Conservation (phyloP, 2,329 filamentous ascomycete species). For the Claviceps purpurea region DNA sequence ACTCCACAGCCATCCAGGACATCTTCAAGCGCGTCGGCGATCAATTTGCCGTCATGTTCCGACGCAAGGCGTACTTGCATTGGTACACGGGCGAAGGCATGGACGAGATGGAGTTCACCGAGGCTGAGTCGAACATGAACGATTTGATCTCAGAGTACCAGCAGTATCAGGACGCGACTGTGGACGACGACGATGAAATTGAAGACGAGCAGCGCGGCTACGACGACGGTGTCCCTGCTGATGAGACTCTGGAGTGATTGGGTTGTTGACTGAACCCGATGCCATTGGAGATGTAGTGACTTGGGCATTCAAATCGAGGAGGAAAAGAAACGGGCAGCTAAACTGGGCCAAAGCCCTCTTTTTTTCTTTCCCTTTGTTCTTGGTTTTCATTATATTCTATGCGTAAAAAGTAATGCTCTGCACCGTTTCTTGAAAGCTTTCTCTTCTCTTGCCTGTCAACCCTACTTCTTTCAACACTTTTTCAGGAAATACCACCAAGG, state of each 20-base stretch:
- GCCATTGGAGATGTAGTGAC: not conserved
- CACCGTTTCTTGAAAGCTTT: not conserved
- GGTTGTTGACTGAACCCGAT: not conserved
- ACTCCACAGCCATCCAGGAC: slow-evolving; percentile 99
- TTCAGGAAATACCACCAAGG: not conserved
- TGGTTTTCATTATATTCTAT: not conserved
- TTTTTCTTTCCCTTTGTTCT: not conserved
- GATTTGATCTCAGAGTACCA: slow-evolving; percentile 98
- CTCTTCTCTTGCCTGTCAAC: not conserved
- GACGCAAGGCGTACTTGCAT: slow-evolving; percentile 99
- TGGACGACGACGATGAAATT: slow-evolving; percentile 93
- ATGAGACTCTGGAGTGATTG: slow-evolving; percentile 24
- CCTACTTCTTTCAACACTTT: not conserved
- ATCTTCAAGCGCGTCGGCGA: slow-evolving; percentile 99
- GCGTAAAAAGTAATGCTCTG: not conserved
- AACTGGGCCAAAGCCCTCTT: not conserved
- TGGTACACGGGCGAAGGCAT: slow-evolving; percentile 99
- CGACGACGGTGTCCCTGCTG: slow-evolving; percentile 60
- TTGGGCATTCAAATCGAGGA: not conserved
- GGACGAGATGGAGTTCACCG: slow-evolving; percentile 99
- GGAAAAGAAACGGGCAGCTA: not conserved
- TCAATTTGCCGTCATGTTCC: slow-evolving; percentile 99
- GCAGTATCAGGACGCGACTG: slow-evolving; percentile 97
- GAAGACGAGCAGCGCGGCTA: slow-evolving; percentile 61
- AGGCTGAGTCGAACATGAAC: slow-evolving; percentile 99